Conservation (phyloP, 1,139 yeast species). For the Kodamaea fungicola region DNA sequence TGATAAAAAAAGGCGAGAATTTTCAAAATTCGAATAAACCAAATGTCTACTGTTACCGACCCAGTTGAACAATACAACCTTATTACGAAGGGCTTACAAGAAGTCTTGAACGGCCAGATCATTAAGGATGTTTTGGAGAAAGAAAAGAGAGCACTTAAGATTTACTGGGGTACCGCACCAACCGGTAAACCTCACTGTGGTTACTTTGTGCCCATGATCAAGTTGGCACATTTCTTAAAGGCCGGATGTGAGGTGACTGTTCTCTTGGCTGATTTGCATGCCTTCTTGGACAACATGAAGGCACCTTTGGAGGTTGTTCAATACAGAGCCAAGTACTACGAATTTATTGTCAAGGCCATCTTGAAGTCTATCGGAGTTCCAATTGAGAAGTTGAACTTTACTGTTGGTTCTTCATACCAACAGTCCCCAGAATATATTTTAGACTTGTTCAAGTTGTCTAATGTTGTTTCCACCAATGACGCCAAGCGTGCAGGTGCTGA, state of each 20-base stretch:
- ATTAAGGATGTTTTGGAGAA: slow-evolving; percentile 80
- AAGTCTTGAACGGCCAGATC: slow-evolving; percentile 83
- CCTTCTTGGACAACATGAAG: slow-evolving; percentile 96
- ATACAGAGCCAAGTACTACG: slow-evolving; percentile 88
- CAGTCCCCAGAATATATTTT: slow-evolving; percentile 70
- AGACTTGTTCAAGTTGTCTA: slow-evolving; percentile 83
- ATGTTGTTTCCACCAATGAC: slow-evolving; percentile 85
- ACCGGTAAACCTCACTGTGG: slow-evolving; percentile 99
- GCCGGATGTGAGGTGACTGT: slow-evolving; percentile 97
- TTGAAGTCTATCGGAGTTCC: slow-evolving; percentile 86
- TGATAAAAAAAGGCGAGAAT: not conserved
- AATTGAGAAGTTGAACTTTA: slow-evolving; percentile 79
- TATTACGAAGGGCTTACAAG: slow-evolving; percentile 86
- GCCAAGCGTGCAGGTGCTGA: slow-evolving; percentile 99
- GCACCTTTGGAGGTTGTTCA: slow-evolving; percentile 92
- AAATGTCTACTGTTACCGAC: slow-evolving; percentile 23
- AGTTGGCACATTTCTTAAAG: slow-evolving; percentile 87
- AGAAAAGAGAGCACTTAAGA: slow-evolving; percentile 73
- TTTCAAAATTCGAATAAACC: not conserved
- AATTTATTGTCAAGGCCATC: slow-evolving; percentile 75
- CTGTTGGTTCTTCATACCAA: slow-evolving; percentile 88
- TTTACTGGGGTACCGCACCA: slow-evolving; percentile 92
- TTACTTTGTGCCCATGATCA: slow-evolving; percentile 96
- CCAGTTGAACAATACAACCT: slow-evolving; percentile 71
- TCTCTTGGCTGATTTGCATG: slow-evolving; percentile 94